Evolutionary conservation across 176 grass and related monocot genomes (phyloP), one percentile per base, ranked within the genome.

Genomic region (Musa schizocarpa): DNA sequence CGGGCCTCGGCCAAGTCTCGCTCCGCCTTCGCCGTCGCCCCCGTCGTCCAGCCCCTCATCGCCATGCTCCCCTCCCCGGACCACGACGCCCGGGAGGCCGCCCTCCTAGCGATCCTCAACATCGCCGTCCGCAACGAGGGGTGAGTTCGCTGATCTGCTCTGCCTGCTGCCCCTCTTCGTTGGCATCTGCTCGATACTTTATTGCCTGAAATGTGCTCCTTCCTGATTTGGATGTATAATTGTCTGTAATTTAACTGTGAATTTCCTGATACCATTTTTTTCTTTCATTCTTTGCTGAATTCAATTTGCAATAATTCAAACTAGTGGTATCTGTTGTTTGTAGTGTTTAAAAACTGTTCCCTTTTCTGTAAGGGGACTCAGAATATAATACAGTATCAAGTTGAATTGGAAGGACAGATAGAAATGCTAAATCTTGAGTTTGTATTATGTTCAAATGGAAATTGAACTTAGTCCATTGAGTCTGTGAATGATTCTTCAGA

Each of bases 1-100:
- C 68, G 78, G 54, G 68, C 55, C 8, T 80, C 68, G 8, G n/a
- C 69, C 19, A 72, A 73, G 69, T 58, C 78, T 8, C 78, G 69
- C 20, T 80, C 78, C 55, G 57, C 57, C n/a, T 73, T 73, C 43
- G 78, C 78, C 19, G 69, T 80, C 9, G 54, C 78, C 16, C 19
- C 78, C 20, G 69, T 80, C n/a, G 78, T 80, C 17, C 67, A 80
- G 69, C 78, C 78, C 48, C 78, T 80, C 29, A 70, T 80, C 43
- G 27, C 69, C 48, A 80, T 80, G 78, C 78, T 80, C 16, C 69
- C 78, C 23, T 73, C 78, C 13, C 69, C 69, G 13, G 78, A 80
- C 43, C 69, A 50, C 21, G 57, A 72, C 14, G 34, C 69, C 55
- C 68, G 19, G 17, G 69, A 80, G 78, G 34, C 78, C 34, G 78